Percentiles rank a stretch among this genome's conserved stretches.
phyloP scores from a whole-genome alignment of 345 rosid species.

The Lepidium aucheri region DNA sequence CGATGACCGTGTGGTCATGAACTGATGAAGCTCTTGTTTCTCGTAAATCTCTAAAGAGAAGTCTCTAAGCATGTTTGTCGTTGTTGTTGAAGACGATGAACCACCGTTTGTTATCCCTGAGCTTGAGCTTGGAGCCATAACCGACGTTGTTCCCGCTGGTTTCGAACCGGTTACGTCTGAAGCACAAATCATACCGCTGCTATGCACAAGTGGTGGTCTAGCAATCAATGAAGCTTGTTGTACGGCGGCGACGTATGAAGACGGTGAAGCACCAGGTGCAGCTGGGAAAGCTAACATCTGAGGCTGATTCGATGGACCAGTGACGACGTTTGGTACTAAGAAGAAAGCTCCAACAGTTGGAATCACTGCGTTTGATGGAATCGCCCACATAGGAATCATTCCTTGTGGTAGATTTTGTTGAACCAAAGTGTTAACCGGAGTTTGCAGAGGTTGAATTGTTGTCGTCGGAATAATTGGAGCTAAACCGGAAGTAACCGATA shows the following conservation, averaged over 20 bases:
- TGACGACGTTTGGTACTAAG: constrained; percentile 42
- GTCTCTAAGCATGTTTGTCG: constrained; percentile 58
- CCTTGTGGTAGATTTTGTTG: constrained; percentile 43
- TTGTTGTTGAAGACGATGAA: neutral
- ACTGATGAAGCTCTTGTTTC: constrained; percentile 54
- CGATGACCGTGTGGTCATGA: constrained; percentile 45
- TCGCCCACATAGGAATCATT: constrained; percentile 79
- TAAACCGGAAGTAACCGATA: constrained; percentile 40
- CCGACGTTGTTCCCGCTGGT: constrained; percentile 27
- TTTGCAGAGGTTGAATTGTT: neutral
- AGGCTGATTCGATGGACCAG: constrained; percentile 41
- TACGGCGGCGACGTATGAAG: constrained; percentile 51
- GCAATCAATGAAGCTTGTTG: constrained; percentile 38
- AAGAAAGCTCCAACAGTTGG: constrained; percentile 51
- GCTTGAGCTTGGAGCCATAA: constrained; percentile 49
- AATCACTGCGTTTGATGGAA: constrained; percentile 56
- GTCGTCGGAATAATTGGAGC: constrained; percentile 41
- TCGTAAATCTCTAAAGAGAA: constrained; percentile 72
- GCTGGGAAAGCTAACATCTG: constrained; percentile 62
- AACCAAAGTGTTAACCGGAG: neutral
- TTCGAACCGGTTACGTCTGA: constrained; percentile 27
- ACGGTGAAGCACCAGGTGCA: constrained; percentile 20
- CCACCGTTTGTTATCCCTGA: constrained; percentile 29
- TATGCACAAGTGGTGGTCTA: constrained; percentile 7
- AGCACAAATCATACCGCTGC: constrained; percentile 11